Percentiles rank a stretch among this genome's conserved stretches.
These are phyloP conservation scores for Nakazawaea anatomiae DNA, from an alignment of 805 yeast genomes.

Conservation along the genomic window DNA sequence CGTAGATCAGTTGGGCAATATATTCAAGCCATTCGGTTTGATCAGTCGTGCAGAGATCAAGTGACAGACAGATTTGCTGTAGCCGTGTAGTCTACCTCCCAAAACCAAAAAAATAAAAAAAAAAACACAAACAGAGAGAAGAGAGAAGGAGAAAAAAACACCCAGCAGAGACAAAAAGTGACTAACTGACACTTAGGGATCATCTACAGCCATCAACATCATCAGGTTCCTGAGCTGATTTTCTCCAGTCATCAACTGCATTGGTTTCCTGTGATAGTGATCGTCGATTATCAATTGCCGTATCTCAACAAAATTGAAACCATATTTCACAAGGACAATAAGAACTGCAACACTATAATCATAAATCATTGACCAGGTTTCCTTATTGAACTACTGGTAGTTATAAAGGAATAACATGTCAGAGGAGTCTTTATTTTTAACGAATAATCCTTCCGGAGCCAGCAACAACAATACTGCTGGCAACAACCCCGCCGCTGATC, in stretches of 20 bases:
- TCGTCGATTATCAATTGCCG: too few relatives aligned
- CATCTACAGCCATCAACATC: neutral
- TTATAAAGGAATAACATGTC: neutral
- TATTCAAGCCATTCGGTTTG: too few relatives aligned
- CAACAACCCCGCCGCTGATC: neutral
- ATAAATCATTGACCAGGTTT: neutral
- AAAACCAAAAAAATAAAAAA: too few relatives aligned
- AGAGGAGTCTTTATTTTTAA: constrained; percentile 4
- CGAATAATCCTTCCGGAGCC: constrained; percentile 4
- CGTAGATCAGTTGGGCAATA: too few relatives aligned
- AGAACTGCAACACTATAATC: neutral
- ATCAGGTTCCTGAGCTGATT: neutral
- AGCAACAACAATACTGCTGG: neutral
- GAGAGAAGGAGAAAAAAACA: neutral
- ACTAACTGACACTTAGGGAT: neutral
- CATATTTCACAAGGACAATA: too few relatives aligned
- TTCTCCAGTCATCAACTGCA: neutral
- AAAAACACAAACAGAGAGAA: neutral
- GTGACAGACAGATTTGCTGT: neutral
- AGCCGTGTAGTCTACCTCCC: neutral
- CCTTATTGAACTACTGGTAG: neutral
- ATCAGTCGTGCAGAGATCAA: neutral
- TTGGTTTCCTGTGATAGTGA: neutral
- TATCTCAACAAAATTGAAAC: too few relatives aligned
- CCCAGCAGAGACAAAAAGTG: neutral